Evolutionary conservation across 805 yeast genomes (phyloP), one percentile per base, ranked within the genome.

Genomic region (Candida chilensis): DNA sequence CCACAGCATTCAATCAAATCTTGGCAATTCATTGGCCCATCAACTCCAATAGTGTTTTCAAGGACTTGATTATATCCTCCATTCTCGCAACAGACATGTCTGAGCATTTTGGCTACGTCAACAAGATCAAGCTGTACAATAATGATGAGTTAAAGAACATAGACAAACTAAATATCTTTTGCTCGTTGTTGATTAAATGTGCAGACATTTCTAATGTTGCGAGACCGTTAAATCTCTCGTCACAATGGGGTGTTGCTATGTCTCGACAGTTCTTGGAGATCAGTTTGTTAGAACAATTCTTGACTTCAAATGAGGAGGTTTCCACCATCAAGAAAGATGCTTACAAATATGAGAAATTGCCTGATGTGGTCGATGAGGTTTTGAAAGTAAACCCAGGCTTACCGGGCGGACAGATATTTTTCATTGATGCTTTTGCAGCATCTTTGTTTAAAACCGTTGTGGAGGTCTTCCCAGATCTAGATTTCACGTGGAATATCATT

Each of bases 151-250:
- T 43, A 14, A 34, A 41, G 15, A 45, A 44, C n/a, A 42, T 43
- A 19, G 25, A 36, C 13, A 33, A 34, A 15, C 37, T 41, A 19
- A 60, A 38, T 34, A 64, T 82, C 39, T 54, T 86, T 22, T 64
- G 80, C 27, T 70, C 84, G 16, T 57, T 87, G 36, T 65, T 90
- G 36, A 74, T 92, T 37, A 92, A 92, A 59, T 86, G 95, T 53
- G 96, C 97, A 3, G 98, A 92, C 57, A 86, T 92, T 27, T 84
- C 95, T 17, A 92, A 92, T 50, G 96, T 88, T 15, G 75, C 95
- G 7, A 63, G 97, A 36, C 86, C 88, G 4, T 58, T 84, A 34
- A 58, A 69, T 21, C 73, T 85, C 3, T 78, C 90, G 15, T 71
- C 84, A 1, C 78, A 80, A 55, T 88, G 96, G 96, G 96, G 95